Evolutionary conservation across 192 early-diverging fungal genomes (phyloP).

Genomic region (Coemansia furcata): DNA sequence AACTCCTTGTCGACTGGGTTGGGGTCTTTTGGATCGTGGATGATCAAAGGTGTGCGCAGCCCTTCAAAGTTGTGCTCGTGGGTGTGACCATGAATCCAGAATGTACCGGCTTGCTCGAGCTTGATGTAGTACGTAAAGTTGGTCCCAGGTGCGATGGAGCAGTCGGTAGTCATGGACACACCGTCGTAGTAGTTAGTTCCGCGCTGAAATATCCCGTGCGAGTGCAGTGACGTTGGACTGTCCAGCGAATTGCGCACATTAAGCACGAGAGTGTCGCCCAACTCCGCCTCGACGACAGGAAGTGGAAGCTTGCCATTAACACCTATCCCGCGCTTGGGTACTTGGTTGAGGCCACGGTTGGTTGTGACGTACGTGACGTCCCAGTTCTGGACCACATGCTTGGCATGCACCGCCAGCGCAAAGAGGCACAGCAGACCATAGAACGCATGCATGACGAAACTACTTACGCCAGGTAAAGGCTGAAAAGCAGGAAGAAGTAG

Average conservation of each 20-base stretch:
- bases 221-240: constrained; percentile 63
- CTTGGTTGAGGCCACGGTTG: constrained; percentile 35
- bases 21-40: constrained; percentile 56
- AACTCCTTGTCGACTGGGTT: constrained; percentile 64
- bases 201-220: constrained; percentile 75
- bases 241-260: constrained; percentile 59
- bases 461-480: neutral
- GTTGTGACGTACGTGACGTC: constrained; percentile 37
- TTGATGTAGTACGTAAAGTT: constrained; percentile 69
- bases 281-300: constrained; percentile 21
- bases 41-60: constrained; percentile 66
- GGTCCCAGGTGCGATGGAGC: constrained; percentile 65
- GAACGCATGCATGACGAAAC: neutral
- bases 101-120: constrained; percentile 70
- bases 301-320: constrained; percentile 30
- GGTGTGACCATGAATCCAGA: constrained; percentile 78
- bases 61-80: constrained; percentile 68
- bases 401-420: constrained; percentile 5
- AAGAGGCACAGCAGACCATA: neutral
- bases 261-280: constrained; percentile 33
- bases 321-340: constrained; percentile 20
- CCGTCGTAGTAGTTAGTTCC: constrained; percentile 70
- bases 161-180: constrained; percentile 63
- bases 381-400: constrained; percentile 34
- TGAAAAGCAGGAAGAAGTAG: neutral